A percentile compares a stretch with the other conserved stretches of the same genome.
Conservation (phyloP, 1,284 basidiomycete genomes). For the Thecaphora thlaspeos region DNA sequence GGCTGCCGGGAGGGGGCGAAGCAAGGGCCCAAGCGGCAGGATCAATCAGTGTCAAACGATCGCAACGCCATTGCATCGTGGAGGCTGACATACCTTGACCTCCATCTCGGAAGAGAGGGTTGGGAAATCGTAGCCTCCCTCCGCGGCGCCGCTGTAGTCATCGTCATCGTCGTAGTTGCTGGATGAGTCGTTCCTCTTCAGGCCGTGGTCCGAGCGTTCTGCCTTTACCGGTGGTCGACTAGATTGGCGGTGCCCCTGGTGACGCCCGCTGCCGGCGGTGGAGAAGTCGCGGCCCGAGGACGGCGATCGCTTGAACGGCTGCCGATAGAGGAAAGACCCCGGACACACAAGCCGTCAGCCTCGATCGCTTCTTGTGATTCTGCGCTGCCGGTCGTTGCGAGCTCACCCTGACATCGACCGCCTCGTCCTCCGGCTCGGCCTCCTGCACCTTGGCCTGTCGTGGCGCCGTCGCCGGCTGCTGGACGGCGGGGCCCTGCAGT, state of each 20-base stretch:
- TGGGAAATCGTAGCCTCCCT: background rate
- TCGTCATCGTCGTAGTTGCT: background rate
- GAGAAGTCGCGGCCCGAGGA: no score
- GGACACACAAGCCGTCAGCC: no score
- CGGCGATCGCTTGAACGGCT: no score
- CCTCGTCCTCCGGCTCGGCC: conserved; percentile 4
- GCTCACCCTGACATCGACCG: conserved; percentile 13
- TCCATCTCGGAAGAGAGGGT: background rate
- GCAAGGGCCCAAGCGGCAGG: no score
- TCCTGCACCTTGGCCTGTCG: conserved; percentile 35
- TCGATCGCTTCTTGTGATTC: no score
- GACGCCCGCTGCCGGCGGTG: no score
- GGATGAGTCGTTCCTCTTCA: background rate
- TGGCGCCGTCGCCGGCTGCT: background rate
- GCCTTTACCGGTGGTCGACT: background rate
- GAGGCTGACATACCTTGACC: background rate
- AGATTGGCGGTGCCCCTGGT: no score
- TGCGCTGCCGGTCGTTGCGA: no score
- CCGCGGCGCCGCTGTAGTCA: background rate
- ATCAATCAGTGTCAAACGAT: no score
- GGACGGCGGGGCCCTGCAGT: conserved; percentile 7
- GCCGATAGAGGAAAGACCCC: no score
- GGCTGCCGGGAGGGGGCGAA: conserved; percentile 6
- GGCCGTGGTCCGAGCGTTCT: background rate
- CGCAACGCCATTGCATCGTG: no score